A percentile compares a stretch with the other conserved stretches of the same genome.
Conservation (phyloP, 306 rosid genomes). For the Corylus avellana region DNA sequence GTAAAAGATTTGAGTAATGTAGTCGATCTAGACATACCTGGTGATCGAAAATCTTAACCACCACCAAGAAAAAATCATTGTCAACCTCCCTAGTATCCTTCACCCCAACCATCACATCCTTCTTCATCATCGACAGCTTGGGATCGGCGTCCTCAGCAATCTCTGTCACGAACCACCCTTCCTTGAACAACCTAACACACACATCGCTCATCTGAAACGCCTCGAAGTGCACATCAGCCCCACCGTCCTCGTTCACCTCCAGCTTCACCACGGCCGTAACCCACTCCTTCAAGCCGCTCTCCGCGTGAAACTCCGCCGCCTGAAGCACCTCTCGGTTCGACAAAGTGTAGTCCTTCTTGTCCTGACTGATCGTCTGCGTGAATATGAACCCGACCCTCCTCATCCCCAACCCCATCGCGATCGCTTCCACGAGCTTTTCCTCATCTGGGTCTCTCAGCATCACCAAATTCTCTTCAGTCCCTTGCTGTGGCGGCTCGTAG, state of each 20-base stretch:
- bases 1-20: background rate
- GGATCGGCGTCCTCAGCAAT: slow-evolving; percentile 75
- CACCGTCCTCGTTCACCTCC: slow-evolving; percentile 84
- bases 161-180: slow-evolving; percentile 79
- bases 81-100: slow-evolving; percentile 87
- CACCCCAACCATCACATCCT: slow-evolving; percentile 92
- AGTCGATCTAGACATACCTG: slow-evolving; percentile 51
- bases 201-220: slow-evolving; percentile 98
- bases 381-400: slow-evolving; percentile 82
- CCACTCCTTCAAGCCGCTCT: slow-evolving; percentile 95
- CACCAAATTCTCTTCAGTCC: slow-evolving; percentile 61
- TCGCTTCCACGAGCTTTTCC: slow-evolving; percentile 82
- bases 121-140: slow-evolving; percentile 82
- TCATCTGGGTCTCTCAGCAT: slow-evolving; percentile 71
- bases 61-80: slow-evolving; percentile 96
- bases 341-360: slow-evolving; percentile 80
- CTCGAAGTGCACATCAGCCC: slow-evolving; percentile 89
- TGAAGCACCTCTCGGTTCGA: slow-evolving; percentile 83
- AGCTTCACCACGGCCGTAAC: slow-evolving; percentile 89
- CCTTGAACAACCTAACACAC: slow-evolving; percentile 75
- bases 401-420: slow-evolving; percentile 85
- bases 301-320: slow-evolving; percentile 88
- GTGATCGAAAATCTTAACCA: slow-evolving; percentile 85
- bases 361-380: slow-evolving; percentile 87
- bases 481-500: slow-evolving; percentile 94